Base-by-base conservation (phyloP, 371 early-diverging fungal genomes). In the Mucor racemosus region DNA sequence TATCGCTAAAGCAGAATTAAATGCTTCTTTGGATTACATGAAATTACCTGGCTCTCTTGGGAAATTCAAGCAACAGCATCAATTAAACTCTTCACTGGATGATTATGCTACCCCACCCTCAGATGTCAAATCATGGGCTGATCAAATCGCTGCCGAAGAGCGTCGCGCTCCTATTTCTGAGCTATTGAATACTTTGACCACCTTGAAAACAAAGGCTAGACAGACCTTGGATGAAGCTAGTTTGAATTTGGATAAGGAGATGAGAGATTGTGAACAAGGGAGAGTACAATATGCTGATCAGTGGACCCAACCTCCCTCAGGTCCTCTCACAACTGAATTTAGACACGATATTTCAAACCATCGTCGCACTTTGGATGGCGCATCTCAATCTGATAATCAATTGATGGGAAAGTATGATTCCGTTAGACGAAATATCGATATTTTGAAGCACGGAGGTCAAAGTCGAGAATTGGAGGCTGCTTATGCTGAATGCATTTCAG, bases 221-320 rank as follows among this genome's bases (percentile, higher is more conserved):
- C 89, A 89, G 15, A 66, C 74, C 9, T 76, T 96, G 57, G 90
- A 91, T 72, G 87, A 91, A 19, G 73, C 86, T 9, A 82, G 84
- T 1, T 61, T 89, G 57, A 64, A 76, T 33, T 68, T 97, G 59
- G 96, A 95, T 65, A 88, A 90, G 55, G 97, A 97, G 81, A 94
- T 94, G 78, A 85, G 86, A 60, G 95, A 90, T 26, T 94, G 94
- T 71, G 96, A 96, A 62, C 78, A 75, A 10, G 76, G 89, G 71
- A 67, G 94, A 69, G 93, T 92, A 71, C 79, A 90, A 65, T 91
- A 90, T 67, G 88, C 86, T 33, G 91, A 93, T 53, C 78, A 79
- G n/a, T 97, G 96, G 95, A 88, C 91, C 15, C 92, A 94, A 67
- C 83, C 88, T 50, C 92, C 96, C 15, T 94, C 95, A 1, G 85